Percentiles rank a stretch among this genome's conserved stretches.
These are phyloP conservation scores for Ogataea pignaliae DNA, from an alignment of 805 yeast genomes.

Conservation along the genomic window DNA sequence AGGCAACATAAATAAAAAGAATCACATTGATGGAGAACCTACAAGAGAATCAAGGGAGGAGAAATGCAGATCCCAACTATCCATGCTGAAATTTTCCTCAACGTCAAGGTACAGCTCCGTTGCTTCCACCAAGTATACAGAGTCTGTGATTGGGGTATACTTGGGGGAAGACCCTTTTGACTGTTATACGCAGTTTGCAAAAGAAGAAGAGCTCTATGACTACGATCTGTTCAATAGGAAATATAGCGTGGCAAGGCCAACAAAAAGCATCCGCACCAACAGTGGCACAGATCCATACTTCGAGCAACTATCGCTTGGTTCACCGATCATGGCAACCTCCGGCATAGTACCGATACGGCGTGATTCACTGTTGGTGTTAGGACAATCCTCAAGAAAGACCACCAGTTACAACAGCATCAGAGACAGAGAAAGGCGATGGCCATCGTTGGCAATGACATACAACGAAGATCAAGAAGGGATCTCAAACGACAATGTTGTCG, in stretches of 20 bases:
- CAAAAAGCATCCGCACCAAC: constrained; percentile 2
- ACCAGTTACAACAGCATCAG: no score
- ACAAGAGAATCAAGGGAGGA: constrained; percentile 1
- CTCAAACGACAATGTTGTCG: no score
- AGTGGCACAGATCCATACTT: background rate
- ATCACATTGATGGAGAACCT: background rate
- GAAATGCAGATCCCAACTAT: no score
- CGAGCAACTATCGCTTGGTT: constrained; percentile 17
- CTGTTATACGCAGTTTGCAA: background rate
- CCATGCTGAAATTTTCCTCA: background rate
- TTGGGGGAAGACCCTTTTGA: constrained; percentile 15
- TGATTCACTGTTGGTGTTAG: no score
- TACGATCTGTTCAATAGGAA: constrained; percentile 7
- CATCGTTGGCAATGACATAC: no score
- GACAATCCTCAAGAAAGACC: no score
- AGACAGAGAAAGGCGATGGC: no score
- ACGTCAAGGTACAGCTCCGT: constrained; percentile 13
- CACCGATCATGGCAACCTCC: constrained; percentile 18
- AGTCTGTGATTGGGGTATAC: constrained; percentile 19
- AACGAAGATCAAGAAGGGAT: no score
- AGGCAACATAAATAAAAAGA: no score
- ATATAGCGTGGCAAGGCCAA: constrained; percentile 19
- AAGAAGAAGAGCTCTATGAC: constrained; percentile 6
- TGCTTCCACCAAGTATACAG: constrained; percentile 12
- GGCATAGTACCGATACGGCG: background rate